phyloP scores from a whole-genome alignment of 345 rosid species.

The Populus euphratica region DNA sequence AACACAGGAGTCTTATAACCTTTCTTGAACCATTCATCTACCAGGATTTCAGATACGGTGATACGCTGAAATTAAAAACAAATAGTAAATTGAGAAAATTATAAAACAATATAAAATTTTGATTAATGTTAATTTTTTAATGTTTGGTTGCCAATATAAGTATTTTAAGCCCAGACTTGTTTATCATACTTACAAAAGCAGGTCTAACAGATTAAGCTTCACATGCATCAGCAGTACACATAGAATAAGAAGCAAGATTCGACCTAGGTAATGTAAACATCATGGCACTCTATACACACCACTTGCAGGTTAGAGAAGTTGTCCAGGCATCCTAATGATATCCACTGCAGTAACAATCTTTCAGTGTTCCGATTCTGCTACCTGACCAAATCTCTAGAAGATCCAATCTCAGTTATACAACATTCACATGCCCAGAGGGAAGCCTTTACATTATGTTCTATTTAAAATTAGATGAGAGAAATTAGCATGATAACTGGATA shows the following conservation, averaged over 20 bases:
- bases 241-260: background rate
- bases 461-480: background rate
- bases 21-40: constrained; percentile 89
- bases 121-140: background rate
- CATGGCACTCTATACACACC: background rate
- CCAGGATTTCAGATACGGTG: constrained; percentile 70
- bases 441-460: background rate
- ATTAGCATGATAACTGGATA: background rate
- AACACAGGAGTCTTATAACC: constrained; percentile 78
- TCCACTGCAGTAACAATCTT: background rate
- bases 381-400: background rate
- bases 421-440: background rate
- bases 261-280: background rate
- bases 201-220: background rate
- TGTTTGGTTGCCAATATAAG: background rate
- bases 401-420: background rate
- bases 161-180: background rate
- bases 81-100: background rate
- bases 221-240: background rate
- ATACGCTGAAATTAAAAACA: constrained; percentile 58
- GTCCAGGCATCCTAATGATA: background rate
- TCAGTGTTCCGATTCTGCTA: background rate
- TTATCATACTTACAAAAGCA: background rate
- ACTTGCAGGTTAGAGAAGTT: background rate
- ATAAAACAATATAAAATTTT: background rate